Evolutionary conservation across 2,329 filamentous ascomycete species (phyloP), one percentile per base, ranked within the genome.

Genomic region (Cucurbitaria berberidis): DNA sequence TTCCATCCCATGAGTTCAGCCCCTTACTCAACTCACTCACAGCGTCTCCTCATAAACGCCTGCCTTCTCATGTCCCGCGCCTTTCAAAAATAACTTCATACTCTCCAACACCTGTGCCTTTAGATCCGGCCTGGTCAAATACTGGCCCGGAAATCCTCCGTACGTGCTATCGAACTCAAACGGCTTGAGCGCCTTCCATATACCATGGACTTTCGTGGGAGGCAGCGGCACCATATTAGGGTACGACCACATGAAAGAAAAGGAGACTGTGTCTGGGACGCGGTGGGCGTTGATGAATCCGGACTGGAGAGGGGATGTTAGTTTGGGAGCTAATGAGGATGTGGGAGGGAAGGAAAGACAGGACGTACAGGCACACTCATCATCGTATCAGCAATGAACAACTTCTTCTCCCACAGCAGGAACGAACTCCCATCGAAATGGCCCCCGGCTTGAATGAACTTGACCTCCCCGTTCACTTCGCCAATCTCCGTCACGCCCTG

Each of bases 381-480:
- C 42, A 95, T 81, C 3, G 89, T 91, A 74, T 96, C 91, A 5
- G 90, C 90, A 51, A 92, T 82, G 53, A 93, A 81, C n/a, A 95
- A 74, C 36, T 68, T 72, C 44, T 48, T 52, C 36, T 73, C 67
- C 73, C 84, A 89, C 21, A 88, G 81, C 55, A 90, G 68, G 3
- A 91, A 85, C 53, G 89, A 75, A 59, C 86, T 90, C 0, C 91
- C 91, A 0, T 88, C 87, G 65, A 95, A 95, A 76, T 96, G 90
- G 0, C 91, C 91, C 0, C 90, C 89, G 0, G 88, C 80, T 72
- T 91, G 90, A 45, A 93, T 79, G 0, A 84, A 85, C 27, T 77
- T 82, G 3, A 87, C 80, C 16, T 52, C 49, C 0, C 59, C 48
- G 0, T 30, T 19, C 0, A 83, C 85, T 0, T 79, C 62, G 54